Evolutionary conservation across 371 early-diverging fungal species (phyloP).

Genomic region (Mortierella sp.): DNA sequence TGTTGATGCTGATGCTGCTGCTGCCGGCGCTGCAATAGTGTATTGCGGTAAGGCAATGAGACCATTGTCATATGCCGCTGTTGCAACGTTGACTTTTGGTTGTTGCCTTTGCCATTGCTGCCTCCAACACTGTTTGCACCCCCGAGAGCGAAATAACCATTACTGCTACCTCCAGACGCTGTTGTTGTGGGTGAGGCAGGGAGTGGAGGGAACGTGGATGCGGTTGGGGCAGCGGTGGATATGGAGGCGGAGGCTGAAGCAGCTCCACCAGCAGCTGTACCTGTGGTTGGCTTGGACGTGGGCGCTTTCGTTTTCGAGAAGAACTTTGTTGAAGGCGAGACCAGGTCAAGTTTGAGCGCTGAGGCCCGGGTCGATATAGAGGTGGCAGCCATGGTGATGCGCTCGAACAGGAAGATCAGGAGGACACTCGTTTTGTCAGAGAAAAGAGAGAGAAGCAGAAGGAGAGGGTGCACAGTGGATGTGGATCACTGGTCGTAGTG

Average conservation of each 20-base stretch:
- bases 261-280: neutral
- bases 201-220: neutral
- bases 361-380: constrained; percentile 9
- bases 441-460: neutral
- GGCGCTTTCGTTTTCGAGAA: constrained; percentile 2
- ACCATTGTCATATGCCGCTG: constrained; percentile 21
- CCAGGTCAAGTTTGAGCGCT: constrained; percentile 9
- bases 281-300: neutral
- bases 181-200: neutral
- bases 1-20: constrained; percentile 11
- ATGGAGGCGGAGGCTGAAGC: neutral
- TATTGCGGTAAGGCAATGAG: constrained; percentile 10
- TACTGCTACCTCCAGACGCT: neutral
- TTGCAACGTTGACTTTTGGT: constrained; percentile 13
- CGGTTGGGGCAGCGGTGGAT: neutral
- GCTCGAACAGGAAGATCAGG: neutral
- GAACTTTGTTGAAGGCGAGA: constrained; percentile 6
- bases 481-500: constrained; percentile 48
- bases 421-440: constrained; percentile 10
- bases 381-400: constrained; percentile 22
- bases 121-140: neutral
- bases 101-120: neutral
- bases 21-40: constrained; percentile 27
- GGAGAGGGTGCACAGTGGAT: neutral
- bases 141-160: too few species aligned